phyloP scores from a whole-genome alignment of 2,329 filamentous ascomycete species.

The Didymella pomorum region DNA sequence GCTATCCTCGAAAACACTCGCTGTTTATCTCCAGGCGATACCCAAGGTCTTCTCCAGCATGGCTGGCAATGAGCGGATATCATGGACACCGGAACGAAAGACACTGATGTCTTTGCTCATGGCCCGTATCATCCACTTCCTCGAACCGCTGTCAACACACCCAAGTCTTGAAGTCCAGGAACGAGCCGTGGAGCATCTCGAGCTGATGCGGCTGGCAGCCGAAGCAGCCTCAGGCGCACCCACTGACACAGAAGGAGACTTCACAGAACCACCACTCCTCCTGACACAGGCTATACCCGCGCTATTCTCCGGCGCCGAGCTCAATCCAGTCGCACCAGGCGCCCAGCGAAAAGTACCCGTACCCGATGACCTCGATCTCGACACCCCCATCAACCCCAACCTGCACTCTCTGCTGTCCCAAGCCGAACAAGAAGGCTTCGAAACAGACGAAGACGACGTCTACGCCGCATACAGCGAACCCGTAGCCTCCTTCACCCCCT shows the following conservation, averaged over 20 bases:
- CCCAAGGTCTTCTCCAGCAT: slow-evolving; percentile 84
- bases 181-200: slow-evolving; percentile 88
- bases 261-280: slow-evolving; percentile 79
- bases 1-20: slow-evolving; percentile 71
- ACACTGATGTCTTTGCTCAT: slow-evolving; percentile 79
- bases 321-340: slow-evolving; percentile 86
- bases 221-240: slow-evolving; percentile 76
- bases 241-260: slow-evolving; percentile 66
- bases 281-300: slow-evolving; percentile 90
- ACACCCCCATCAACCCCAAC: slow-evolving; percentile 81
- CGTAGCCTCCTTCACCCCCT: slow-evolving; percentile 35
- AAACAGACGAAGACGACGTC: slow-evolving; percentile 55
- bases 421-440: slow-evolving; percentile 56
- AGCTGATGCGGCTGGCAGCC: slow-evolving; percentile 84
- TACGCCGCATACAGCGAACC: slow-evolving; percentile 58
- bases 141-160: slow-evolving; percentile 81
- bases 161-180: slow-evolving; percentile 95
- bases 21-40: slow-evolving; percentile 81
- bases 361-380: slow-evolving; percentile 77
- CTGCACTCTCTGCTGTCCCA: slow-evolving; percentile 70
- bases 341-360: slow-evolving; percentile 88
- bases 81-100: slow-evolving; percentile 78
- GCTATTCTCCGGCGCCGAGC: slow-evolving; percentile 83
- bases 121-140: slow-evolving; percentile 79
- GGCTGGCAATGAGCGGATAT: slow-evolving; percentile 68